A percentile compares a stretch with the other conserved stretches of the same genome.
Conservation (phyloP, 805 yeast species). For the Nakazawaea wyomingensis region DNA sequence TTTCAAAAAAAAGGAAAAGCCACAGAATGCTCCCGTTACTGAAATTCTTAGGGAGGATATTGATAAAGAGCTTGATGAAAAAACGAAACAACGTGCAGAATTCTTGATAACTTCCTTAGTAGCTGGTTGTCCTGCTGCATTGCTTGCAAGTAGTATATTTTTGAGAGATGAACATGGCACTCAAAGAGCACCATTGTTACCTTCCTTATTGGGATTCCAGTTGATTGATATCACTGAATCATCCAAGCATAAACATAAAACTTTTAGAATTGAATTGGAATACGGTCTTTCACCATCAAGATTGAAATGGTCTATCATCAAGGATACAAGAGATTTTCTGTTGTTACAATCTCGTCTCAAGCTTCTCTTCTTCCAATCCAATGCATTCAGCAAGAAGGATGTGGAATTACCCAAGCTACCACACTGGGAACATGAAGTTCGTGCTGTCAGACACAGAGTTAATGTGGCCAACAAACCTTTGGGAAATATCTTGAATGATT, state of each 20-base stretch:
- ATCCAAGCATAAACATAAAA: constrained; percentile 34
- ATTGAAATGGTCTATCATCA: constrained; percentile 74
- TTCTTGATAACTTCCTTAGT: constrained; percentile 44
- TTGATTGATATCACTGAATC: constrained; percentile 42
- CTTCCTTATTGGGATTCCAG: constrained; percentile 65
- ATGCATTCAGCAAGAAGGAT: constrained; percentile 22
- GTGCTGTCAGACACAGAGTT: constrained; percentile 8
- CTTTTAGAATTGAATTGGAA: constrained; percentile 69
- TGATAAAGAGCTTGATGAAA: constrained; percentile 15
- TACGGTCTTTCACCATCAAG: constrained; percentile 83
- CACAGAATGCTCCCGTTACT: not conserved
- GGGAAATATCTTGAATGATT: not conserved
- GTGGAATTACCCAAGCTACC: constrained; percentile 40
- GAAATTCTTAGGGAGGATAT: constrained; percentile 1
- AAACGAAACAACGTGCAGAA: constrained; percentile 22
- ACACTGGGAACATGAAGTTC: constrained; percentile 18
- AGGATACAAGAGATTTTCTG: constrained; percentile 67
- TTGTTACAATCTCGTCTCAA: constrained; percentile 66
- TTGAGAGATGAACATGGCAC: constrained; percentile 71
- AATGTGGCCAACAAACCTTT: not conserved
- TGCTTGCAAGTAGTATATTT: constrained; percentile 70
- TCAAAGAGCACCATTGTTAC: constrained; percentile 75
- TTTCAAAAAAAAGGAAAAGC: constrained; percentile 8
- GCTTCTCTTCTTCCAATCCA: constrained; percentile 42
- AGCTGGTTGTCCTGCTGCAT: constrained; percentile 69